Evolutionary conservation across 164 flowering plant species (phyloP).

Genomic region (Stephania japonica): DNA sequence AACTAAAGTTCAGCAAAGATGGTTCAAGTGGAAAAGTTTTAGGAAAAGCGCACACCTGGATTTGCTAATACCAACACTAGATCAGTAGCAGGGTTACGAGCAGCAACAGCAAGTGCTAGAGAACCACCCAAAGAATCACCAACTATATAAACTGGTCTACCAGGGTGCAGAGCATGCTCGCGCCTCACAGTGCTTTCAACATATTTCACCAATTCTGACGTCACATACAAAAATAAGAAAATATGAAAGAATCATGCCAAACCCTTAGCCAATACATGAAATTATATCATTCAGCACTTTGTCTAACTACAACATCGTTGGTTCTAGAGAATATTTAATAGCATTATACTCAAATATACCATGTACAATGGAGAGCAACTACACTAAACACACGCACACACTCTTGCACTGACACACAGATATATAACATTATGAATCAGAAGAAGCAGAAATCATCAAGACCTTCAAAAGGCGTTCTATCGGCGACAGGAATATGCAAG

Average conservation of each 20-base stretch:
- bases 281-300: neutral
- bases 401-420: no score
- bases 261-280: neutral
- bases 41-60: slow-evolving; percentile 47
- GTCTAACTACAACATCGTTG: neutral
- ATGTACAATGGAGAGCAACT: no score
- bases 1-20: neutral
- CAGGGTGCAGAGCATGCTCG: slow-evolving; percentile 58
- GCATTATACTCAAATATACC: neutral
- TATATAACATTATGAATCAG: neutral
- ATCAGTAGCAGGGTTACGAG: slow-evolving; percentile 81
- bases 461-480: slow-evolving; percentile 94
- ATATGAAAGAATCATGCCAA: neutral
- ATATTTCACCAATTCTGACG: slow-evolving; percentile 51
- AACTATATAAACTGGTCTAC: slow-evolving; percentile 76
- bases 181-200: slow-evolving; percentile 60
- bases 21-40: neutral
- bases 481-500: slow-evolving; percentile 82
- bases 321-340: neutral
- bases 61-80: slow-evolving; percentile 69
- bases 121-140: slow-evolving; percentile 97
- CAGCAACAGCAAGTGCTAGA: slow-evolving; percentile 88
- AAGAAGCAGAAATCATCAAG: slow-evolving; percentile 6
- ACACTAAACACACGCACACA: no score
- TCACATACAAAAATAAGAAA: neutral